Evolutionary conservation across 2,329 filamentous ascomycete species (phyloP), one percentile per base, ranked within the genome.

Genomic region (Penicillium sp.): DNA sequence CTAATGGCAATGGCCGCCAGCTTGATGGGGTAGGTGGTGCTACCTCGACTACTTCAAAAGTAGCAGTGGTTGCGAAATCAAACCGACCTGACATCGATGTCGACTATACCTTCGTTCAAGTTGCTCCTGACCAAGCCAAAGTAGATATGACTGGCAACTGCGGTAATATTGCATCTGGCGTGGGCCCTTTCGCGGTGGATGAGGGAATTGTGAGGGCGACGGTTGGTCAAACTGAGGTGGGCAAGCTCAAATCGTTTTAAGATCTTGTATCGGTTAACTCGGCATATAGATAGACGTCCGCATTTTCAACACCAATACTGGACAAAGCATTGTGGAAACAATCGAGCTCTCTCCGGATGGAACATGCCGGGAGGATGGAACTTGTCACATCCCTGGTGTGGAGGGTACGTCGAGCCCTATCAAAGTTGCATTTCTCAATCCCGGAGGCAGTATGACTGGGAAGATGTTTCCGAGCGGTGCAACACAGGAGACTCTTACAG

Each of bases 11-110:
- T 18, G 42, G 46, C 0, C 77, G 86, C 1, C 87, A 90, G 71
- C 80, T 90, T 1, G 78, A 89, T 64, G 86, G 87, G 15, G 79
- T 89, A 68, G 86, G 86, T 3, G 85, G 82, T 0, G 86, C 85
- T 10, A 76, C 86, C 30, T 87, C 84, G 3, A 84, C 81, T 13
- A 82, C 87, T 3, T 86, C 83, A 47, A 90, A 90, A 67, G 76
- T 89, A 18, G 86, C 85, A 64, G 75, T 90, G 1, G 75, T 90
- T 8, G 78, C 78, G 3, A 75, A 74, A 2, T 78, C 82, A 1
- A 58, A 67, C 3, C 68, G 75, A 4, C 52, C 70, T 0, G 37
- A 45, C 17, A 76, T 78, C 0, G 82, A 88, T 60, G 76, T 88
- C 10, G 82, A 87, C 49, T 89, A 86, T 66, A 90, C 86, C 0